Base-by-base conservation (phyloP, 129 eudicot species). In the Logfia minima region DNA sequence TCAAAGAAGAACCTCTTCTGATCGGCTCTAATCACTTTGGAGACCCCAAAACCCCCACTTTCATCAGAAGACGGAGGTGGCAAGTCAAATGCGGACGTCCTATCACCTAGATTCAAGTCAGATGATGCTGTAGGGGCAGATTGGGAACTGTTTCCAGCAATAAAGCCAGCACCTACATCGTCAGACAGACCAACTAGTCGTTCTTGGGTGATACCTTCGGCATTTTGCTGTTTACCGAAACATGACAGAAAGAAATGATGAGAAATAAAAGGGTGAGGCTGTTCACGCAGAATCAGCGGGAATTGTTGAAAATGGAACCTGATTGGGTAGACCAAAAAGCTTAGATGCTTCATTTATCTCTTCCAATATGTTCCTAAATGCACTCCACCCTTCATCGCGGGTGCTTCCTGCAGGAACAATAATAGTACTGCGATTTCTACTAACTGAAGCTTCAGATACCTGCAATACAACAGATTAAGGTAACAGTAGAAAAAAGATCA, bases 371-470 rank as follows among this genome's bases (percentile, higher is more conserved):
- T 91, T 87, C 83, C 99, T 88, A 77, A 94, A 94, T 64, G 99
- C 96, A 71, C 87, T 87, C 99, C 99, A 94, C 31, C 99, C 99
- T 82, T 94, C 99, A 75, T 89, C 99, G 43, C 89, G 75, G 39
- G 90, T 83, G 87, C 86, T 91, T 85, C 99, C 99, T 79, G 99
- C 96, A 19, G 99, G 99, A 73, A 94, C 97, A 71, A 94, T 94
- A 17, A 94, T 94, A 26, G 99, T 94, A 66, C 99, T 94, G 60
- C 99, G 93, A 84, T 94, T 94, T 82, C 99, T 87, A 81, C 92
- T 94, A 70, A 91, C 91, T 73, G 99, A 94, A 56, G 99, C 99
- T 87, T 94, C 99, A 68, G 99, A 94, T 77, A 94, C 95, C 97
- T 94, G 86, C 81, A 81, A 65, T 13, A 72, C 34, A 64, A 34